Percentiles rank a stretch among this genome's conserved stretches.
phyloP scores from a whole-genome alignment of 257 asterid genomes.

The Gynochthodes officinalis region DNA sequence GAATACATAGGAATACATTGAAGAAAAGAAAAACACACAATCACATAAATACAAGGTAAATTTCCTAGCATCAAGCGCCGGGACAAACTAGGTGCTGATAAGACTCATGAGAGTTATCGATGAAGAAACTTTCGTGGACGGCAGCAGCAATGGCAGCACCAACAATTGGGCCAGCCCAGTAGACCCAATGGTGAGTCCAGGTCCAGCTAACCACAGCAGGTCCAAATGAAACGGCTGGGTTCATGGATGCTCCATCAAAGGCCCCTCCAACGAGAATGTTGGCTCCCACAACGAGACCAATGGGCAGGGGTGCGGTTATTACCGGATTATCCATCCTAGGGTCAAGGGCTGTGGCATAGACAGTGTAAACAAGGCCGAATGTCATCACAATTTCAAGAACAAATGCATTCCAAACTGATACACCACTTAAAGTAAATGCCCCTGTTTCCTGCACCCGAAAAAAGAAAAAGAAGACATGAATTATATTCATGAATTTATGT shows the following conservation, averaged over 20 bases:
- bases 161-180: constrained; percentile 74
- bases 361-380: constrained; percentile 74
- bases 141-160: constrained; percentile 64
- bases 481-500: no score
- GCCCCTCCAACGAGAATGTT: constrained; percentile 71
- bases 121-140: constrained; percentile 57
- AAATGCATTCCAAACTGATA: constrained; percentile 51
- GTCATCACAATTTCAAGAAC: constrained; percentile 78
- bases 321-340: constrained; percentile 70
- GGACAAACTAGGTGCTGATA: no score
- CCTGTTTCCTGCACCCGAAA: constrained; percentile 16
- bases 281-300: constrained; percentile 70
- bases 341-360: constrained; percentile 71
- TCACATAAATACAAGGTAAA: background rate
- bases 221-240: constrained; percentile 79
- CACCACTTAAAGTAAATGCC: constrained; percentile 33
- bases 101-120: constrained; percentile 49
- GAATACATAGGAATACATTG: no score
- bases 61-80: constrained; percentile 22
- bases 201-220: constrained; percentile 59
- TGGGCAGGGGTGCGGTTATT: constrained; percentile 61
- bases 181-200: constrained; percentile 68
- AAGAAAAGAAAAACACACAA: no score
- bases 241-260: constrained; percentile 81
- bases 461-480: background rate